A percentile compares a stretch with the other conserved stretches of the same genome.
Evolutionary conservation across 139 green algal species (phyloP).

Genomic region (Zygnema cylindricum): DNA sequence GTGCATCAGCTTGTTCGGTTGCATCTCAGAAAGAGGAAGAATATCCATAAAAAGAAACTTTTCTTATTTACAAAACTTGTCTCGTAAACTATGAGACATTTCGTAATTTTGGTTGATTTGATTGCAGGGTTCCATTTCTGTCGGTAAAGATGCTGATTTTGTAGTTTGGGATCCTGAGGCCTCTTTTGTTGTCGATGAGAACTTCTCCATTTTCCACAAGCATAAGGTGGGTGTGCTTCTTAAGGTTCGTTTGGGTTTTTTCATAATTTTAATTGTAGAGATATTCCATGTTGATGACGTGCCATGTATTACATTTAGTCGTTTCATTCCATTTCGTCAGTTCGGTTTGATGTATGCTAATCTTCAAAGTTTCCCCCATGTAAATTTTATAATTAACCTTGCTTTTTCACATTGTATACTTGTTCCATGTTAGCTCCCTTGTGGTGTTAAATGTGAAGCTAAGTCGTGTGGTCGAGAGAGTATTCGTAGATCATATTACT

Average conservation of each 20-base stretch:
- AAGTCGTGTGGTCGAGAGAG: not conserved
- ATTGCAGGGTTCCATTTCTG: constrained; percentile 76
- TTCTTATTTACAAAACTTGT: not conserved
- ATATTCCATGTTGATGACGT: not conserved
- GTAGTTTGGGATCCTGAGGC: constrained; percentile 84
- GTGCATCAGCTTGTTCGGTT: no score
- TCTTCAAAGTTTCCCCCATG: not conserved
- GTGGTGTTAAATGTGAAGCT: not conserved
- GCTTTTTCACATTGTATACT: not conserved
- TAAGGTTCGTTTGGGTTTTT: not conserved
- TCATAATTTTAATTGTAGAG: no score
- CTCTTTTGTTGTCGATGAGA: constrained; percentile 24
- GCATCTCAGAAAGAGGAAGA: not conserved
- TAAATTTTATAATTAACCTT: not conserved
- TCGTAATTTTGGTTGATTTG: not conserved
- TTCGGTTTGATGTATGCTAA: not conserved
- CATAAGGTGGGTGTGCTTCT: constrained; percentile 5
- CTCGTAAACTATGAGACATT: not conserved
- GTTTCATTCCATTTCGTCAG: not conserved
- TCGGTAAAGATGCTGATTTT: constrained; percentile 85
- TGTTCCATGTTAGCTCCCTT: not conserved
- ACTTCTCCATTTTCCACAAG: constrained; percentile 27
- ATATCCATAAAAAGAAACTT: not conserved
- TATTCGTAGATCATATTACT: constrained; percentile 4
- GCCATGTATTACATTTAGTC: not conserved